These are phyloP conservation scores for Zychaea mexicana DNA, from an alignment of 371 early-diverging fungal genomes.

Conservation along the genomic window DNA sequence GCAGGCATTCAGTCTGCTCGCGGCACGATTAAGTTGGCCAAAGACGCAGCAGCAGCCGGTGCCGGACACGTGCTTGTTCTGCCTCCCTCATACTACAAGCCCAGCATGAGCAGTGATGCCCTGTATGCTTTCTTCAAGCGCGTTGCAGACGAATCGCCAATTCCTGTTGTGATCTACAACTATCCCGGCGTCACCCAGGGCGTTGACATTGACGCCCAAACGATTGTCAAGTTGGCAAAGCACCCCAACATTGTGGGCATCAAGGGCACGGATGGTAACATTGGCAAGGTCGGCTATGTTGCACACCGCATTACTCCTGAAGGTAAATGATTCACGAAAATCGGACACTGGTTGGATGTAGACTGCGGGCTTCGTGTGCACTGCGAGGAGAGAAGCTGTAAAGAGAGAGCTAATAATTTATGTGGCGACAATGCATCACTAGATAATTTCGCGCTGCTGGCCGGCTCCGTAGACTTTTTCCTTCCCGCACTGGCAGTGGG, in stretches of 20 bases:
- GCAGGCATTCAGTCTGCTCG: slow-evolving; percentile 41
- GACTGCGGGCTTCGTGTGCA: too few species aligned
- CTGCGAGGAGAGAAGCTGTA: too few species aligned
- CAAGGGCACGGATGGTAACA: slow-evolving; percentile 53
- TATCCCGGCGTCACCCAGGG: slow-evolving; percentile 55
- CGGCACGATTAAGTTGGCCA: slow-evolving; percentile 29
- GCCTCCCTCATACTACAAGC: slow-evolving; percentile 48
- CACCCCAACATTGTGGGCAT: slow-evolving; percentile 48
- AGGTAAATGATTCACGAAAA: slow-evolving; percentile 2
- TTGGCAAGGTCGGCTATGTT: slow-evolving; percentile 46
- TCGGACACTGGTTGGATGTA: too few species aligned
- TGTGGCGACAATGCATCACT: too few species aligned
- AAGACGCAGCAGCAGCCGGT: slow-evolving; percentile 40
- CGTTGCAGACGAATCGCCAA: slow-evolving; percentile 45
- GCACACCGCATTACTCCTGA: slow-evolving; percentile 1
- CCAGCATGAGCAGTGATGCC: slow-evolving; percentile 30
- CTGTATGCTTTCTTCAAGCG: slow-evolving; percentile 29
- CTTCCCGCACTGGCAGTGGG: slow-evolving; percentile 44
- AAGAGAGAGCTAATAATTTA: too few species aligned
- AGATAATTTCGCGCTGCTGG: slow-evolving; percentile 37
- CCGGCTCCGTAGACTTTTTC: slow-evolving; percentile 50
- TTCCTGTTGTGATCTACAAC: slow-evolving; percentile 51
- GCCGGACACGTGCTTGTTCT: slow-evolving; percentile 38
- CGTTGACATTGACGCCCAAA: slow-evolving; percentile 32
- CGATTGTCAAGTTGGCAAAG: slow-evolving; percentile 32